A percentile compares a stretch with the other conserved stretches of the same genome.
These are phyloP conservation scores for Mycena latifolia DNA, from an alignment of 768 basidiomycete species.

Conservation along the genomic window DNA sequence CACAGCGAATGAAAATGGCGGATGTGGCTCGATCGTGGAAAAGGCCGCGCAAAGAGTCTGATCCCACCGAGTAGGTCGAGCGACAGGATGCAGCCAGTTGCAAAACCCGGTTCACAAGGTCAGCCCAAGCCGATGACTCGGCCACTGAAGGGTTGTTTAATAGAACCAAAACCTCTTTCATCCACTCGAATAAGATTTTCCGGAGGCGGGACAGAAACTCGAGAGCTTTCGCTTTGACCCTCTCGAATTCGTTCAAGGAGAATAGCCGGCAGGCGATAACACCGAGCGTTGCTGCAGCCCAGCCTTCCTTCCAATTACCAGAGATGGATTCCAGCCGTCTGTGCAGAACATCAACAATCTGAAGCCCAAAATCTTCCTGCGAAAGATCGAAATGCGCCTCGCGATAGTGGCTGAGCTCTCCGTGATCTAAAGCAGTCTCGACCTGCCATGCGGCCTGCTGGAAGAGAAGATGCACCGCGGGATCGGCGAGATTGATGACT, in stretches of 20 bases:
- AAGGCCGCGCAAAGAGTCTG: conserved; percentile 17
- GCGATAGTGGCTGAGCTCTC: conserved; percentile 27
- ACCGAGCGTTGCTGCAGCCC: conserved; percentile 23
- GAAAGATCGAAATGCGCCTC: conserved; percentile 61
- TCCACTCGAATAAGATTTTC: conserved; percentile 50
- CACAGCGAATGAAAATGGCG: conserved; percentile 46
- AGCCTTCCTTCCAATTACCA: conserved; percentile 25
- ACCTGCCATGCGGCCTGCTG: conserved; percentile 59
- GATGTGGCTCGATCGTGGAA: conserved; percentile 42
- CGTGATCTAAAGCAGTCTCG: conserved; percentile 42
- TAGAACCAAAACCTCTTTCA: conserved; percentile 42
- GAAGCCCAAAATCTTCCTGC: conserved; percentile 47
- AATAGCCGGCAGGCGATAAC: conserved; percentile 51
- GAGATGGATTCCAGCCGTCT: conserved; percentile 5
- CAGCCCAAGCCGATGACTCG: conserved; percentile 43
- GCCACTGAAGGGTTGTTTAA: conserved; percentile 48
- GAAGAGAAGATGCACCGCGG: conserved; percentile 57
- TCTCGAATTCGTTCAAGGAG: conserved; percentile 34
- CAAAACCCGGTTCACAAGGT: conserved; percentile 41
- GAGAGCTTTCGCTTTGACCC: conserved; percentile 36
- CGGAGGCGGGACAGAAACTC: conserved; percentile 48
- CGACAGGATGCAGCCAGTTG: conserved; percentile 31
- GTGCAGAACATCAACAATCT: conserved; percentile 49
- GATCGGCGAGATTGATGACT: conserved; percentile 51
- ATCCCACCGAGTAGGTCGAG: conserved; percentile 39